phyloP scores from a whole-genome alignment of 768 basidiomycete species.

The Boletellus ananas region DNA sequence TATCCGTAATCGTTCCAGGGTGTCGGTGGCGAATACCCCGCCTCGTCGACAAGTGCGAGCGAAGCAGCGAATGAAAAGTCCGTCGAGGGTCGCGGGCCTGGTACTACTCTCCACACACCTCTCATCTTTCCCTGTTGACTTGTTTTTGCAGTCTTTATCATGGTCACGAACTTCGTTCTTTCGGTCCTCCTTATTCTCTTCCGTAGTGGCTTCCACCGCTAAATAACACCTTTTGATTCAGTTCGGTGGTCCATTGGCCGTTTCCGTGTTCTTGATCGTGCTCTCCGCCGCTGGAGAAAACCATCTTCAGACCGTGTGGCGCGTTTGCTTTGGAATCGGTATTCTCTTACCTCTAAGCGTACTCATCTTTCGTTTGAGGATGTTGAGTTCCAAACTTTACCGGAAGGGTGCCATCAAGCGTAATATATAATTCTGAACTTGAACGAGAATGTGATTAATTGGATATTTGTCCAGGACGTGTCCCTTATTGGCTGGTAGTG shows the following conservation, averaged over 20 bases:
- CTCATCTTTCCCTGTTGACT: neutral
- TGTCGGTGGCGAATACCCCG: constrained; percentile 77
- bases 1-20: constrained; percentile 38
- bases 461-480: constrained; percentile 36
- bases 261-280: constrained; percentile 63
- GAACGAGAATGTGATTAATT: neutral
- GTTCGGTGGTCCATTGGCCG: constrained; percentile 67
- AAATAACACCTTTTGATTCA: constrained; percentile 21
- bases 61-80: constrained; percentile 74
- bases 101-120: constrained; percentile 33
- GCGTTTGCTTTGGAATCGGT: constrained; percentile 63
- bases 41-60: constrained; percentile 62
- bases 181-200: constrained; percentile 38
- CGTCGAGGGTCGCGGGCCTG: constrained; percentile 54
- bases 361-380: constrained; percentile 67
- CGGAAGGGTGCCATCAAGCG: constrained; percentile 62
- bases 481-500: constrained; percentile 59
- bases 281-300: constrained; percentile 61
- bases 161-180: constrained; percentile 72
- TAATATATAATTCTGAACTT: constrained; percentile 24
- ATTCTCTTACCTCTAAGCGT: constrained; percentile 62
- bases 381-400: constrained; percentile 66
- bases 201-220: neutral
- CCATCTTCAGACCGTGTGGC: constrained; percentile 63
- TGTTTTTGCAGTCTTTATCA: constrained; percentile 52